Conservation (phyloP, 2,329 filamentous ascomycete genomes). For the Dactylellina leptospora region DNA sequence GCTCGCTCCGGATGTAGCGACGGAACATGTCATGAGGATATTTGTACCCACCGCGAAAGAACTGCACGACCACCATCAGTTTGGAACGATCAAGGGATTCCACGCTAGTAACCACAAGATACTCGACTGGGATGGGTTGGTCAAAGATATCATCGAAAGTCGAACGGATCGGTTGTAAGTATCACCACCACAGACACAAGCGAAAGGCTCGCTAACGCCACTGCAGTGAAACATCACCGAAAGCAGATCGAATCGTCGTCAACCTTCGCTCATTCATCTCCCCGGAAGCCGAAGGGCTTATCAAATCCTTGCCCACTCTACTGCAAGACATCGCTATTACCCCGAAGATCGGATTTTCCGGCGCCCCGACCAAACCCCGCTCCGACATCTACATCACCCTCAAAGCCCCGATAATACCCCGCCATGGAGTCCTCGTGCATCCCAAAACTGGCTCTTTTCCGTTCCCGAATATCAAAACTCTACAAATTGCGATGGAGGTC, state of each 20-base stretch:
- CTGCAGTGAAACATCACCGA: conserved; percentile 69
- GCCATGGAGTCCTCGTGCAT: conserved; percentile 71
- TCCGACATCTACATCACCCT: conserved; percentile 96
- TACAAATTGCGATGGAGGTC: conserved; percentile 90
- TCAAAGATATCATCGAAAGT: conserved; percentile 57
- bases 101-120: conserved; percentile 50
- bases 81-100: conserved; percentile 48
- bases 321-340: conserved; percentile 83
- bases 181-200: conserved; percentile 1
- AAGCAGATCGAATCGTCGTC: conserved; percentile 79
- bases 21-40: conserved; percentile 57
- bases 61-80: conserved; percentile 43
- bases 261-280: conserved; percentile 80
- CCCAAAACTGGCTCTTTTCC: conserved; percentile 83
- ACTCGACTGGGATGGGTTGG: conserved; percentile 57
- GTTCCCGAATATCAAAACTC: conserved; percentile 74
- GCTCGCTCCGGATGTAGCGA: conserved; percentile 55
- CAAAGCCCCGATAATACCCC: conserved; percentile 77
- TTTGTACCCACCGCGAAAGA: conserved; percentile 56
- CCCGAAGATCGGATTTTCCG: conserved; percentile 90
- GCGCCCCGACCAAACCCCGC: conserved; percentile 83
- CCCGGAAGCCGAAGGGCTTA: conserved; percentile 78
- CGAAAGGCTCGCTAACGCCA: conserved; percentile 34
- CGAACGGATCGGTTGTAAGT: conserved; percentile 57
- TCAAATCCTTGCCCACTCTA: conserved; percentile 86